Conservation (phyloP, 2,329 filamentous ascomycete genomes). For the Phialemonium atrogriseum region DNA sequence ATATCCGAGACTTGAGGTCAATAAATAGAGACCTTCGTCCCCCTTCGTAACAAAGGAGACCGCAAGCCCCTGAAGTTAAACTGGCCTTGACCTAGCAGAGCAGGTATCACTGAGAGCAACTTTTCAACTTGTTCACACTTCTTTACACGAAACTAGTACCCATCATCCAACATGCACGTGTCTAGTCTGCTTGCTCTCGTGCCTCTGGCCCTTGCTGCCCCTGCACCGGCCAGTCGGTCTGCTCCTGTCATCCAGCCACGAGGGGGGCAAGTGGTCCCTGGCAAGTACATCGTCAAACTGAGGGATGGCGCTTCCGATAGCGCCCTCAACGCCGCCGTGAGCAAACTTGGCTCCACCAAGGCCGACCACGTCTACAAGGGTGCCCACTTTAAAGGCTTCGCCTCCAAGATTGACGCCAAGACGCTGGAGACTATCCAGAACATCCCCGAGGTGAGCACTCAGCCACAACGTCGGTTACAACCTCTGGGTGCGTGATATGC, state of each 20-base stretch:
- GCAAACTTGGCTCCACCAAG: slow-evolving; percentile 9
- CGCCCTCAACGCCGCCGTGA: slow-evolving; percentile 16
- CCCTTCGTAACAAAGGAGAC: no score
- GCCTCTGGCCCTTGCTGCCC: slow-evolving; percentile 26
- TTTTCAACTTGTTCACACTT: no score
- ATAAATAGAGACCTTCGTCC: no score
- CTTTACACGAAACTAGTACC: no score
- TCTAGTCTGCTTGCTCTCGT: slow-evolving; percentile 26
- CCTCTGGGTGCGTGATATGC: neutral
- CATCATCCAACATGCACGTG: slow-evolving; percentile 27
- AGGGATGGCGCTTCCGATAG: slow-evolving; percentile 24
- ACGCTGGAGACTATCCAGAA: slow-evolving; percentile 14
- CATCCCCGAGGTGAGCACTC: slow-evolving; percentile 14
- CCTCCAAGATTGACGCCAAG: slow-evolving; percentile 13
- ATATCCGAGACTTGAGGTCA: no score
- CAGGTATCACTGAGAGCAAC: no score
- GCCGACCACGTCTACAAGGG: slow-evolving; percentile 17
- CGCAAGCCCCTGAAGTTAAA: no score
- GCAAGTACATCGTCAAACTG: slow-evolving; percentile 36
- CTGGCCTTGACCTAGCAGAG: no score
- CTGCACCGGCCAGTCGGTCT: slow-evolving; percentile 13
- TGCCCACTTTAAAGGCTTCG: slow-evolving; percentile 20
- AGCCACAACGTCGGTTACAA: neutral
- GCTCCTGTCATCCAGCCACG: slow-evolving; percentile 28
- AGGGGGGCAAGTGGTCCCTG: slow-evolving; percentile 25